Conservation (phyloP, 805 yeast species). For the Candida verbasci region DNA sequence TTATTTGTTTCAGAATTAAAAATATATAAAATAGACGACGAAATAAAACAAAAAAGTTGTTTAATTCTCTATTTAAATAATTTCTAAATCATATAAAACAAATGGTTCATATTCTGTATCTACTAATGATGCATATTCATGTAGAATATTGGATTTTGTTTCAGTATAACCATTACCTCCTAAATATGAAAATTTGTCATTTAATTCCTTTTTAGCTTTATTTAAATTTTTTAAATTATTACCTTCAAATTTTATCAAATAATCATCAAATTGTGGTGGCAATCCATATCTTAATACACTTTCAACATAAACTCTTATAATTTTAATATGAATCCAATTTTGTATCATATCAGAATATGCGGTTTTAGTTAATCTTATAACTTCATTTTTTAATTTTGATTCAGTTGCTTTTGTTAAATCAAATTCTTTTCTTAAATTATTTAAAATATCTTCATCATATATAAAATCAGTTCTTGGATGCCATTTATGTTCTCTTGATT, state of each 20-base stretch:
- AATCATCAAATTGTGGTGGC: conserved; percentile 81
- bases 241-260: conserved; percentile 42
- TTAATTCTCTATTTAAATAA: conserved; percentile 19
- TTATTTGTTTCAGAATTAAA: no score
- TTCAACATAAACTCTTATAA: conserved; percentile 85
- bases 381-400: conserved; percentile 66
- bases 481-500: conserved; percentile 82
- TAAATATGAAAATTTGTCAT: conserved; percentile 76
- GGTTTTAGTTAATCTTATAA: conserved; percentile 76
- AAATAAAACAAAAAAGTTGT: no score
- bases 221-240: conserved; percentile 31
- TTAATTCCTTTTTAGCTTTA: conserved; percentile 65
- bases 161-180: conserved; percentile 84
- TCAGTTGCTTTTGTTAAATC: conserved; percentile 73
- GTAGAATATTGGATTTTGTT: conserved; percentile 61
- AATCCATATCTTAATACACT: conserved; percentile 92
- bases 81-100: conserved; percentile 62
- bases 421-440: conserved; percentile 72
- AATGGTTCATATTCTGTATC: conserved; percentile 97
- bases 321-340: conserved; percentile 87
- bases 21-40: no score
- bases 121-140: conserved; percentile 87
- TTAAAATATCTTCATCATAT: conserved; percentile 73
- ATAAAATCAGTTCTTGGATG: conserved; percentile 83
- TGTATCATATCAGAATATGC: conserved; percentile 85